Percentiles rank a stretch among this genome's conserved stretches.
These are phyloP conservation scores for Fusarium subtropicale DNA, from an alignment of 2,329 filamentous ascomycete species.

Conservation along the genomic window DNA sequence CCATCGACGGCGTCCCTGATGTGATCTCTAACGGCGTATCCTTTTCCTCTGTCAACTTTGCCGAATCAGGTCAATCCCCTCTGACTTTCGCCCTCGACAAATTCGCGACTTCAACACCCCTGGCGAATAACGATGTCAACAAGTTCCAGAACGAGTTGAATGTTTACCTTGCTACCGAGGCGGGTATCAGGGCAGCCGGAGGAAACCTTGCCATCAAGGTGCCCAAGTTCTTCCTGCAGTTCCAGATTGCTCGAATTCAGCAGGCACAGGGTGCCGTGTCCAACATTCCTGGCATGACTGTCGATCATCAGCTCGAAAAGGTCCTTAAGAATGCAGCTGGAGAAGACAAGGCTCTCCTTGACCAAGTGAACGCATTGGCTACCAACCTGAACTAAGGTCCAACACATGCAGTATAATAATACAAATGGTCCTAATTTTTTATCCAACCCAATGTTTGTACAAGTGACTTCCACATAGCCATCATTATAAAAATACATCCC, in stretches of 20 bases:
- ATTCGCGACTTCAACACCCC: slow-evolving; percentile 64
- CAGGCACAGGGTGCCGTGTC: slow-evolving; percentile 68
- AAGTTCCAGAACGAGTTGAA: slow-evolving; percentile 66
- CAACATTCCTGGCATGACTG: slow-evolving; percentile 62
- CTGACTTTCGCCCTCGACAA: slow-evolving; percentile 65
- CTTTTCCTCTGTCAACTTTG: slow-evolving; percentile 69
- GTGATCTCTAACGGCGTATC: slow-evolving; percentile 62
- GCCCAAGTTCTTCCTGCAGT: slow-evolving; percentile 71
- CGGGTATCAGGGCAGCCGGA: slow-evolving; percentile 65
- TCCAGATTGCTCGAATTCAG: slow-evolving; percentile 69
- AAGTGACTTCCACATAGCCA: slow-evolving; percentile 43
- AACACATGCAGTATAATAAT: slow-evolving; percentile 37
- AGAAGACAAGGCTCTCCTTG: slow-evolving; percentile 61
- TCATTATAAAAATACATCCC: slow-evolving; percentile 49
- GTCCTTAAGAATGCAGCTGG: slow-evolving; percentile 66
- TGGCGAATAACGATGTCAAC: slow-evolving; percentile 62
- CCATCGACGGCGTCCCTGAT: slow-evolving; percentile 66
- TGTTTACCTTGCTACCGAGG: slow-evolving; percentile 70
- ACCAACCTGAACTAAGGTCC: slow-evolving; percentile 34
- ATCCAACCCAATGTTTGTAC: slow-evolving; percentile 27
- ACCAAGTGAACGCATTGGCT: slow-evolving; percentile 62
- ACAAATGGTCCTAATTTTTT: slow-evolving; percentile 28
- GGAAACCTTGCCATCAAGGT: slow-evolving; percentile 68
- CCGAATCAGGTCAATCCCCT: slow-evolving; percentile 59
- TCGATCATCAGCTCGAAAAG: slow-evolving; percentile 68